Evolutionary conservation across 768 basidiomycete genomes (phyloP).

Genomic region (Serendipita indica): DNA sequence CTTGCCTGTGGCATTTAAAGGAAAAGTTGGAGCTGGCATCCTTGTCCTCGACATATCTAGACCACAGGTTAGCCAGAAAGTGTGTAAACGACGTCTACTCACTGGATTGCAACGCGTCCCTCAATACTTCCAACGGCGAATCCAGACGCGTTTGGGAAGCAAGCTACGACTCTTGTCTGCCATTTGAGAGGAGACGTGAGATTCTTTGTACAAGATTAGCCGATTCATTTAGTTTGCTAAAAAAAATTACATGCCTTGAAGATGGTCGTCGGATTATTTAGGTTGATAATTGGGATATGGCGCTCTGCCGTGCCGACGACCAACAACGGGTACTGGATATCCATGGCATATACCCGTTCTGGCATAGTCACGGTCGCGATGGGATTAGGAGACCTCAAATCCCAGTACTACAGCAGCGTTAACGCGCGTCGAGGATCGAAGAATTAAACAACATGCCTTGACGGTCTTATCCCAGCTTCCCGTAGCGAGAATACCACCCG

Average conservation of each 20-base stretch:
- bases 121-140: constrained; percentile 80
- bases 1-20: constrained; percentile 69
- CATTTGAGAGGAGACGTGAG: constrained; percentile 80
- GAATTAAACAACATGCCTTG: constrained; percentile 41
- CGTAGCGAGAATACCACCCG: constrained; percentile 66
- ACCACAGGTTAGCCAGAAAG: neutral
- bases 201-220: constrained; percentile 31
- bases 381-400: constrained; percentile 60
- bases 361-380: constrained; percentile 70
- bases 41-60: constrained; percentile 76
- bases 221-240: neutral
- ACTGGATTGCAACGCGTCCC: constrained; percentile 94
- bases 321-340: constrained; percentile 66
- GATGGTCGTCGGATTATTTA: constrained; percentile 61
- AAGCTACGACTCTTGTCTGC: constrained; percentile 80
- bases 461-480: constrained; percentile 98
- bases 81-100: constrained; percentile 23
- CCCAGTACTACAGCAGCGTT: constrained; percentile 63
- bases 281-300: constrained; percentile 79
- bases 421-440: constrained; percentile 5
- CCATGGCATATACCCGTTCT: constrained; percentile 81
- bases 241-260: constrained; percentile 43
- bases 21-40: constrained; percentile 68
- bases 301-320: constrained; percentile 90
- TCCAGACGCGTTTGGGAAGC: constrained; percentile 63